Base-by-base conservation (phyloP, 345 rosid genomes). In the Geranium brycei region DNA sequence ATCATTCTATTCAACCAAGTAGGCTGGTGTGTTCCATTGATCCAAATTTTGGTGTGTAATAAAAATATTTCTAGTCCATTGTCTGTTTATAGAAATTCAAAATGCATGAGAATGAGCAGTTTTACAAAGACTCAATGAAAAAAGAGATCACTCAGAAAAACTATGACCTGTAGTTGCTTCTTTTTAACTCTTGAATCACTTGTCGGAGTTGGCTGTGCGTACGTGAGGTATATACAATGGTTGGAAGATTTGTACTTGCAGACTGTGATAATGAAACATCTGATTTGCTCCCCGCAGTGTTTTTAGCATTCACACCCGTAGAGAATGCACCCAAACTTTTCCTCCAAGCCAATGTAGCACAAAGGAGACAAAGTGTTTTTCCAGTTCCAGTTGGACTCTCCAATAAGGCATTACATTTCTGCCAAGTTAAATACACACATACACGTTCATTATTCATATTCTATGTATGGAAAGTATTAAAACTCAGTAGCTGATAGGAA, bases 331-430 rank as follows among this genome's bases (percentile, higher is more conserved):
- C 99, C 71, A 90, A 73, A 73, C 85, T 90, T 79, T 83, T 90
- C 80, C 99, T 83, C 99, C 99, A 93, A n/a, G 91, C 92, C 83
- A 93, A 75, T 63, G 97, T 85, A 59, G 97, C 96, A 78, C 99
- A 93, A 13, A 90, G 95, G 73, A 93, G 95, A 76, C 96, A 90
- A 57, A 88, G 68, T 8, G 99, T 93, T 77, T 93, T 93, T 64
- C 99, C 96, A 3, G 99, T 93, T 67, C 97, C 99, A 55, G 99
- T 90, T 10, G 97, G 99, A 75, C 97, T 93, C 78, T 93, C 99
- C 81, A 93, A 76, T 61, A 93, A 91, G 10, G 95, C 97, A 78
- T 88, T 90, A 64, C 91, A 80, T 72, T 78, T 80, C 99, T 93
- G 82, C 64, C 67, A 66, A 17, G 17, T 14, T 55, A 73, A 16